phyloP scores from a whole-genome alignment of 2,329 filamentous ascomycete genomes.

The Epichloe sp. region DNA sequence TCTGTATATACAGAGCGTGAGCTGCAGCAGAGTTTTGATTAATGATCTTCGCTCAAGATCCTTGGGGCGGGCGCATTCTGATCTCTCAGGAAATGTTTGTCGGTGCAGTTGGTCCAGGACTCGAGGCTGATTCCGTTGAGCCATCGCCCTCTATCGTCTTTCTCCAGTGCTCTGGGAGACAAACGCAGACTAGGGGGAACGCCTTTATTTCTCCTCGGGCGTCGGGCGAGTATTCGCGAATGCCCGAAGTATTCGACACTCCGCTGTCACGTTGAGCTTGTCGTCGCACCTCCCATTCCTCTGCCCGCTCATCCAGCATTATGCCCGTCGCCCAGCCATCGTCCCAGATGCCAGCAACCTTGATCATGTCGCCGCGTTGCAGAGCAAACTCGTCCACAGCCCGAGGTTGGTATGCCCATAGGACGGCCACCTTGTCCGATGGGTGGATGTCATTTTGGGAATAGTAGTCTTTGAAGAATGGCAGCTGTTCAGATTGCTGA shows the following conservation, averaged over 20 bases:
- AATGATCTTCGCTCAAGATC: background rate
- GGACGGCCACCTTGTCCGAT: conserved; percentile 73
- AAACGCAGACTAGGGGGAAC: conserved; percentile 87
- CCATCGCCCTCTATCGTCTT: conserved; percentile 90
- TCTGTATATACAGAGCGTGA: conserved; percentile 1
- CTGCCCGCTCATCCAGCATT: conserved; percentile 66
- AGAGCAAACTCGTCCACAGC: conserved; percentile 87
- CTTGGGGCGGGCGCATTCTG: background rate
- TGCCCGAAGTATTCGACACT: conserved; percentile 66
- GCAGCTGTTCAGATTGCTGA: conserved; percentile 87
- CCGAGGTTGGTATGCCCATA: conserved; percentile 95
- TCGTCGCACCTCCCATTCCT: conserved; percentile 72
- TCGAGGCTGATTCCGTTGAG: conserved; percentile 50
- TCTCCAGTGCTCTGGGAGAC: conserved; percentile 87
- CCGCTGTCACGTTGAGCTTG: conserved; percentile 83
- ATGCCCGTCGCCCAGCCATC: conserved; percentile 97
- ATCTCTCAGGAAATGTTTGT: conserved; percentile 3
- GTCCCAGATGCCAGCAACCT: conserved; percentile 97
- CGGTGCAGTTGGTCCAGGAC: conserved; percentile 11
- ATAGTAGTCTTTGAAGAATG: conserved; percentile 98
- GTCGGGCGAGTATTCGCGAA: conserved; percentile 47
- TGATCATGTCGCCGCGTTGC: conserved; percentile 94
- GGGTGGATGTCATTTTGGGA: conserved; percentile 93
- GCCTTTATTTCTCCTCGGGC: conserved; percentile 79
- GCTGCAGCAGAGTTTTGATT: background rate